Conservation (phyloP, 352 stramenopile genomes). For the Globisporangium yorkense region DNA sequence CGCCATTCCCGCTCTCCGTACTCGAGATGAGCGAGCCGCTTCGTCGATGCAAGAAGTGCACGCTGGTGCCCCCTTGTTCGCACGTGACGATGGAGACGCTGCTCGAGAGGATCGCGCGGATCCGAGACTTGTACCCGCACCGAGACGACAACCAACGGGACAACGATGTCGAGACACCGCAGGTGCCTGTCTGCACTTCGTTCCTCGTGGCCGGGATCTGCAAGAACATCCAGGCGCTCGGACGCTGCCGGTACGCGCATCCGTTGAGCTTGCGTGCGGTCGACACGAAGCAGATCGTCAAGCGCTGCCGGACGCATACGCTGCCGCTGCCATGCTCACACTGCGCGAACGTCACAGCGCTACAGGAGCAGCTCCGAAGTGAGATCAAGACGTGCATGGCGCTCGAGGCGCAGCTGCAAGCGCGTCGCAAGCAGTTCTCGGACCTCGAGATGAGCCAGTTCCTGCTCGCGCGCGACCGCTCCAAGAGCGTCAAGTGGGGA, state of each 20-base stretch:
- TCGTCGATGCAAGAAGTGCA: slow-evolving; percentile 58
- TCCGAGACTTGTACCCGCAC: slow-evolving; percentile 40
- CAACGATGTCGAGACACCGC: not conserved
- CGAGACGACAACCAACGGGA: slow-evolving; percentile 12
- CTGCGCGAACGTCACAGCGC: slow-evolving; percentile 33
- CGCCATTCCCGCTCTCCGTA: slow-evolving; percentile 52
- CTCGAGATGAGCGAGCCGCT: slow-evolving; percentile 49
- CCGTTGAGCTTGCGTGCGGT: slow-evolving; percentile 44
- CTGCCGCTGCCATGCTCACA: slow-evolving; percentile 52
- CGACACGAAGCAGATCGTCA: slow-evolving; percentile 33
- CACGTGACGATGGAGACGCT: slow-evolving; percentile 49
- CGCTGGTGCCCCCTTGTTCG: slow-evolving; percentile 50
- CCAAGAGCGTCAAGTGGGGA: slow-evolving; percentile 54
- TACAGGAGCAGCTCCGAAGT: slow-evolving; percentile 15
- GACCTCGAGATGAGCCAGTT: slow-evolving; percentile 40
- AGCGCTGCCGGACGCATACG: slow-evolving; percentile 23
- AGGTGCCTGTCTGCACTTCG: slow-evolving; percentile 30
- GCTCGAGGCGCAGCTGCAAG: slow-evolving; percentile 29
- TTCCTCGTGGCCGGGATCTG: slow-evolving; percentile 49
- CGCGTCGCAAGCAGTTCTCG: slow-evolving; percentile 28
- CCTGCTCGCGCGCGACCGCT: slow-evolving; percentile 36
- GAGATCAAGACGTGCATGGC: slow-evolving; percentile 16
- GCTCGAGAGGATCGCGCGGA: slow-evolving; percentile 31
- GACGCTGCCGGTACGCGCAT: slow-evolving; percentile 58
- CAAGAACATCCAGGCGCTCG: slow-evolving; percentile 49